A percentile compares a stretch with the other conserved stretches of the same genome.
Conservation (phyloP, 148 eudicot genomes). For the Chenopodium berlandieri region DNA sequence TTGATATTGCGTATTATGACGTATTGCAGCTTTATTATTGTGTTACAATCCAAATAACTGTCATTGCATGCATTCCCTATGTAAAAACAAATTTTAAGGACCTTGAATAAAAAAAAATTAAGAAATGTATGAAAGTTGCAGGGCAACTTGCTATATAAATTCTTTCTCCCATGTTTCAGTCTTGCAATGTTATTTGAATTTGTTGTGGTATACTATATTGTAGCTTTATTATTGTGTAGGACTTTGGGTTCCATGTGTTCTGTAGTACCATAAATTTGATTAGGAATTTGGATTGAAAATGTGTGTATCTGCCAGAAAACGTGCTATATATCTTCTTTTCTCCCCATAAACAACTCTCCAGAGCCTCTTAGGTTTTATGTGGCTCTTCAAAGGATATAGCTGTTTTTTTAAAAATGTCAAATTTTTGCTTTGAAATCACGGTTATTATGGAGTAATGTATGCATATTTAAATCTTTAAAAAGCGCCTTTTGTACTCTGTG, state of each 20-base stretch:
- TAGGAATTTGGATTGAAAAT: background rate
- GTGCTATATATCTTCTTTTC: background rate
- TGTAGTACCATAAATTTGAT: background rate
- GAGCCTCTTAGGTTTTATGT: background rate
- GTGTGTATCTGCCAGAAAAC: background rate
- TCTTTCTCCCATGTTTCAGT: background rate
- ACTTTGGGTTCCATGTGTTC: background rate
- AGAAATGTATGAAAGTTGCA: background rate
- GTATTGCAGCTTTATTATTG: slow-evolving; percentile 10
- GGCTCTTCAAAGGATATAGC: background rate
- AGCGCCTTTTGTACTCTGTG: background rate
- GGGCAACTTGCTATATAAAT: background rate
- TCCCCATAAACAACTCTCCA: background rate
- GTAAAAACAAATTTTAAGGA: background rate
- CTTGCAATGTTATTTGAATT: background rate
- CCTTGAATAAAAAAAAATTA: background rate
- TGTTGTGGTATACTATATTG: background rate
- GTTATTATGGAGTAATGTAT: background rate
- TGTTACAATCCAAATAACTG: background rate
- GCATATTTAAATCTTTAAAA: background rate
- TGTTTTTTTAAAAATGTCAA: background rate
- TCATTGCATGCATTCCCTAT: slow-evolving; percentile 1
- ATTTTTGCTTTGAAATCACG: background rate
- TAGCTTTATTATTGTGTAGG: background rate
- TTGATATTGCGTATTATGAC: background rate